phyloP scores from a whole-genome alignment of 129 eudicot genomes.

The Helianthus tuberosus region DNA sequence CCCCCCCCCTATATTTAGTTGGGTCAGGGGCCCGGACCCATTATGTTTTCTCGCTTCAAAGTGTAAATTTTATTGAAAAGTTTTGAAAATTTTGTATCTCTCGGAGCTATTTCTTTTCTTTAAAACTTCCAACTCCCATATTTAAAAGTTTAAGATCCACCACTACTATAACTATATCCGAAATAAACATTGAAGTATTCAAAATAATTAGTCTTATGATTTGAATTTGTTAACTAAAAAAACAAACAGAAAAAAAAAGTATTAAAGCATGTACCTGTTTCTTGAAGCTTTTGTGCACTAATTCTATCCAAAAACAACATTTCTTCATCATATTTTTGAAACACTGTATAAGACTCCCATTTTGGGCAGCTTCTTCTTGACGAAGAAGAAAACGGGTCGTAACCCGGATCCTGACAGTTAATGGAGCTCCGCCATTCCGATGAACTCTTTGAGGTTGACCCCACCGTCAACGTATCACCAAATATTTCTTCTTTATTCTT shows the following conservation, averaged over 20 bases:
- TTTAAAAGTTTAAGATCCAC: too few relatives aligned
- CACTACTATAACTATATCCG: not conserved
- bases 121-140: too few relatives aligned
- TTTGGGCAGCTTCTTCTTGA: constrained; percentile 95
- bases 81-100: too few relatives aligned
- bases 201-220: too few relatives aligned
- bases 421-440: constrained; percentile 98
- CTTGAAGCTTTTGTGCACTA: constrained; percentile 92
- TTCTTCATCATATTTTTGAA: constrained; percentile 96
- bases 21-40: too few relatives aligned
- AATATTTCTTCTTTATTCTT: constrained; percentile 61
- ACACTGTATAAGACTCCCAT: constrained; percentile 96
- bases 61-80: too few relatives aligned
- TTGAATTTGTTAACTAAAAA: not conserved
- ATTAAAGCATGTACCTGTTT: constrained; percentile 61
- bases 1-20: too few relatives aligned
- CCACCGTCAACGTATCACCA: constrained; percentile 79
- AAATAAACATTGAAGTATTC: too few relatives aligned
- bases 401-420: constrained; percentile 66
- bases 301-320: constrained; percentile 90
- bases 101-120: too few relatives aligned
- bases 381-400: constrained; percentile 93
- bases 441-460: constrained; percentile 93
- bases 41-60: too few relatives aligned
- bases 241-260: not conserved